These are phyloP conservation scores for Stevia rebaudiana DNA, from an alignment of 140 eudicot species.

Conservation along the genomic window DNA sequence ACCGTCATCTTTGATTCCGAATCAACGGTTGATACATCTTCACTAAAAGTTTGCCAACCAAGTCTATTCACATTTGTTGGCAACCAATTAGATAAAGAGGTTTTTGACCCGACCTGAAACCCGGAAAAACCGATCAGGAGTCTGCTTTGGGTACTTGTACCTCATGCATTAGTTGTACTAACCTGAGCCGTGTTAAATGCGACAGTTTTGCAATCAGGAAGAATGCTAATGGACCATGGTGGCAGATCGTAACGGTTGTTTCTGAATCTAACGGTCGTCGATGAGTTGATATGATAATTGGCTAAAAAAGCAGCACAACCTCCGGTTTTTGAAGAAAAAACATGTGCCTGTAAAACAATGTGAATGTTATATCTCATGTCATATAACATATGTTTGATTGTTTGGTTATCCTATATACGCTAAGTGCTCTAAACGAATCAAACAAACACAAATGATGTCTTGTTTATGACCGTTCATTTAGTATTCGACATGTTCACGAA, in stretches of 20 bases:
- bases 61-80: constrained; percentile 46
- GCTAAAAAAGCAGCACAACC: constrained; percentile 90
- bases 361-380: not conserved
- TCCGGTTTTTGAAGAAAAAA: constrained; percentile 55
- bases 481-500: too few relatives aligned
- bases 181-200: constrained; percentile 87
- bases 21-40: constrained; percentile 50
- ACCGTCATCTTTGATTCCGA: constrained; percentile 48
- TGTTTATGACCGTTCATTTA: too few relatives aligned
- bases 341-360: constrained; percentile 55
- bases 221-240: constrained; percentile 98
- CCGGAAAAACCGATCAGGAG: not conserved
- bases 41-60: constrained; percentile 70
- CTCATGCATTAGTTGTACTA: constrained; percentile 3
- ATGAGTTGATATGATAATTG: constrained; percentile 56
- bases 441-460: too few relatives aligned
- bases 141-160: constrained; percentile 6
- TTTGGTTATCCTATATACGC: too few relatives aligned
- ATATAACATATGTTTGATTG: too few relatives aligned
- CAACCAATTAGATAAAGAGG: constrained; percentile 46
- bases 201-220: constrained; percentile 80
- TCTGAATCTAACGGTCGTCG: constrained; percentile 57
- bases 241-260: constrained; percentile 65
- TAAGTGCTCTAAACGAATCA: too few relatives aligned
- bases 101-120: constrained; percentile 53